Evolutionary conservation across 768 basidiomycete genomes (phyloP).

Genomic region (Candolleomyces eurysporus): DNA sequence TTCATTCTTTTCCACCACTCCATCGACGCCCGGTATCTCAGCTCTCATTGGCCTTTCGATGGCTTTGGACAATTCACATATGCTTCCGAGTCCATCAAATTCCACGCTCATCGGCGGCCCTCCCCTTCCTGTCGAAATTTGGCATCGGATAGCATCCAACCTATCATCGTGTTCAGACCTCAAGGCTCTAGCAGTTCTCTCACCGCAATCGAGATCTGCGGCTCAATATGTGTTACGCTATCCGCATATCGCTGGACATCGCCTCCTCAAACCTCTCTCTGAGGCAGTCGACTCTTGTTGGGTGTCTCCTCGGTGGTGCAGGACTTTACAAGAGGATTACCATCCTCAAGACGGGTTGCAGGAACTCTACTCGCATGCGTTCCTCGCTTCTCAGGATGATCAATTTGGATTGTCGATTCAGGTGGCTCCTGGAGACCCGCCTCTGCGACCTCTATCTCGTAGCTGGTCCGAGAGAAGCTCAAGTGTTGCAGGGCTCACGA

Average conservation of each 20-base stretch:
- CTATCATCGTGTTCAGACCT: background rate
- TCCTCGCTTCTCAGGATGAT: background rate
- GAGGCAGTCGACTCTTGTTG: background rate
- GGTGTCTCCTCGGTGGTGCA: constrained; percentile 6
- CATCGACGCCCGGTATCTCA: constrained; percentile 3
- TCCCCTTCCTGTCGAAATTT: background rate
- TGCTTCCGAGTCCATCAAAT: background rate
- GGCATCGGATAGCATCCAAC: background rate
- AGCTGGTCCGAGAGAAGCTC: background rate
- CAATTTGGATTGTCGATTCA: background rate
- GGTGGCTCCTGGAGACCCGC: constrained; percentile 1
- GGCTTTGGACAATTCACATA: background rate
- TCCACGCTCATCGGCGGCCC: background rate
- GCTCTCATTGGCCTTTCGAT: constrained; percentile 2
- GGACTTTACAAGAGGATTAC: background rate
- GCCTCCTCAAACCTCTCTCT: background rate
- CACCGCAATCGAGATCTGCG: background rate
- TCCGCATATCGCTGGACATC: constrained; percentile 4
- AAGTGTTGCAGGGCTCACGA: background rate
- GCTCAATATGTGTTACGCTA: background rate
- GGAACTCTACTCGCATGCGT: background rate
- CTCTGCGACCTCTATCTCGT: background rate
- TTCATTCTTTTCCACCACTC: constrained; percentile 2
- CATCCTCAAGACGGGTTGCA: background rate
- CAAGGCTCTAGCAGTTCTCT: background rate